Base-by-base conservation (phyloP, 306 rosid genomes). In the Quercus cerris region DNA sequence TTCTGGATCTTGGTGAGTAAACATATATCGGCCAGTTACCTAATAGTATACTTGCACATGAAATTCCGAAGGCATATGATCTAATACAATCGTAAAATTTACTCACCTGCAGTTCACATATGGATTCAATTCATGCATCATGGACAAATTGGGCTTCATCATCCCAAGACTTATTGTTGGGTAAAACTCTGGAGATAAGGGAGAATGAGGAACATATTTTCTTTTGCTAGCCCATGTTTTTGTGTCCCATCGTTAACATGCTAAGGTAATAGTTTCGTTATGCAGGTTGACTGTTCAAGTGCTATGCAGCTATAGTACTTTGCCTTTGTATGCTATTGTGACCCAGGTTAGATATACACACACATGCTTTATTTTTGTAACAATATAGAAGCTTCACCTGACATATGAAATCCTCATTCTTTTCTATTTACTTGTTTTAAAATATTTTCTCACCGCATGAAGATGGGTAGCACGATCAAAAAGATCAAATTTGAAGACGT, bases 261-360 rank as follows among this genome's bases (percentile, higher is more conserved):
- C 79, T 81, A 55, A 83, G 38, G 75, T 52, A 28, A 61, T 80
- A 20, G 18, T 71, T 5, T 38, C 83, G 55, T 81, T 22, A 18
- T 55, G 88, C 93, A 90, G 99, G 31, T 85, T 77, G 73, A 80
- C 91, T 77, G 99, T 95, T 87, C 97, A 93, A 89, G 99, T 95
- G 64, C 96, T 95, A 19, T 93, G 99, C 89, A 93, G 99, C 74
- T 91, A 88, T 84, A 87, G 91, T 85, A 93, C 99, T 68, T 86
- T 95, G 78, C 99, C 98, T 18, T 73, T 93, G 58, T 95, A 95
- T 81, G 73, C 86, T 49, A 49, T 95, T 15, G 98, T 93, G 46
- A 93, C 96, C 31, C 97, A 91, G 97, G 99, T 93, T 77, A 35
- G 81, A 66, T 49, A 20, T 49, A 49, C 54, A 49, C 54, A 49